phyloP scores from a whole-genome alignment of 768 basidiomycete species.

The Gymnopilus dilepis region DNA sequence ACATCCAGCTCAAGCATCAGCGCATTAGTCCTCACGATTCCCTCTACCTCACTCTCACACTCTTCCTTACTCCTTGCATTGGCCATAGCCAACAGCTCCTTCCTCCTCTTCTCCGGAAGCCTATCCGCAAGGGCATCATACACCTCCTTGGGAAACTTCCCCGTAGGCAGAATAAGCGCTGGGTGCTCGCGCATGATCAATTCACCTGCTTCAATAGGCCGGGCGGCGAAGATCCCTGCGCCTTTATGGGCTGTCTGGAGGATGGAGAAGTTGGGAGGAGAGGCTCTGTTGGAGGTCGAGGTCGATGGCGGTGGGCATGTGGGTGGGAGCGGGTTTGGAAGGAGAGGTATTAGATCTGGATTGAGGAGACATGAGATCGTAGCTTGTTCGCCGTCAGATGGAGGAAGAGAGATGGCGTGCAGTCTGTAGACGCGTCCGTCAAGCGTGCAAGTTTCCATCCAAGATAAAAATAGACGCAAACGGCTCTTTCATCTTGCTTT shows the following conservation, averaged over 20 bases:
- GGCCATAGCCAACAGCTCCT: constrained; percentile 38
- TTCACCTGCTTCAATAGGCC: constrained; percentile 36
- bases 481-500: neutral
- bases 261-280: constrained; percentile 11
- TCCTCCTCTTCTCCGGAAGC: constrained; percentile 30
- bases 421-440: constrained; percentile 14
- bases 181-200: constrained; percentile 47
- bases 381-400: neutral
- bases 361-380: constrained; percentile 26
- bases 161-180: constrained; percentile 41
- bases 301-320: constrained; percentile 8
- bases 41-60: constrained; percentile 42
- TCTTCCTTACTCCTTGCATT: constrained; percentile 37
- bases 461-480: neutral
- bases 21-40: constrained; percentile 50
- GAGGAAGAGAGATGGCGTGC: constrained; percentile 21
- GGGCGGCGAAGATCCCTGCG: constrained; percentile 42
- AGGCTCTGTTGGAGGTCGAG: constrained; percentile 1
- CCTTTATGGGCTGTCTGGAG: constrained; percentile 36
- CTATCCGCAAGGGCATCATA: constrained; percentile 37
- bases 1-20: constrained; percentile 40
- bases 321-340: constrained; percentile 22
- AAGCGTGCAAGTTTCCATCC: constrained; percentile 11
- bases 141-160: constrained; percentile 30
- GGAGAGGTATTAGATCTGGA: constrained; percentile 24